Base-by-base conservation (phyloP, 2,329 filamentous ascomycete species). In the Thermomyces lanuginosus region DNA sequence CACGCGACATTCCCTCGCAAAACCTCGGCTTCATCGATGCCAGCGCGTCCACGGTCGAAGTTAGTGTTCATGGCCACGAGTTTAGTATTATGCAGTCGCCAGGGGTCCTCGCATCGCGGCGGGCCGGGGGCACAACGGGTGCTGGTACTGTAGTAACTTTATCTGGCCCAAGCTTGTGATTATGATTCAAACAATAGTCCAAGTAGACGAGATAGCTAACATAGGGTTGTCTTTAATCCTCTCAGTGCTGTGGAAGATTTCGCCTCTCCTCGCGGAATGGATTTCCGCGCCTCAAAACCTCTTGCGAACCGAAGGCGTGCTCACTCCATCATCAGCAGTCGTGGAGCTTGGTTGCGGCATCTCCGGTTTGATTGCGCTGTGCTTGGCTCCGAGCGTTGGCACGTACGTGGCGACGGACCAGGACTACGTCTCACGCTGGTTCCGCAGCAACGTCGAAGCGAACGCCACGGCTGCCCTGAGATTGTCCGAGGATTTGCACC, bases 331-430 rank as follows among this genome's bases (percentile, higher is more conserved):
- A 2, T 72, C 77, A 4, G 59, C 59, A 4, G 60, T 84, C 11
- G 60, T 92, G 29, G 89, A 95, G 46, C 69, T 98, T 4, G 89
- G 89, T 22, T 83, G 81, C 48, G 89, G 89, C 28, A 76, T 92
- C 29, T 79, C 83, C 1, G 81, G 76, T 10, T 61, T 95, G 18
- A 68, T 84, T 17, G 81, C 76, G 3, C 59, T 89, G 19, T 59
- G 70, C 5, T 53, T 92, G 8, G 66, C 68, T 2, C 66, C 69
- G 1, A 57, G 56, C 3, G 63, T 91, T 10, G 36, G 45, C 4
- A 60, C 60, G 32, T 91, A 89, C 47, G 62, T 83, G 22, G 71
- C 89, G 23, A 92, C 84, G 0, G 89, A 98, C 49, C 86, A 93
- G 51, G 55, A 70, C 22, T 95, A 95, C 50, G 78, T 92, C 2